Conservation (phyloP, 2,329 filamentous ascomycete species). For the Aspergillus sclerotialis region DNA sequence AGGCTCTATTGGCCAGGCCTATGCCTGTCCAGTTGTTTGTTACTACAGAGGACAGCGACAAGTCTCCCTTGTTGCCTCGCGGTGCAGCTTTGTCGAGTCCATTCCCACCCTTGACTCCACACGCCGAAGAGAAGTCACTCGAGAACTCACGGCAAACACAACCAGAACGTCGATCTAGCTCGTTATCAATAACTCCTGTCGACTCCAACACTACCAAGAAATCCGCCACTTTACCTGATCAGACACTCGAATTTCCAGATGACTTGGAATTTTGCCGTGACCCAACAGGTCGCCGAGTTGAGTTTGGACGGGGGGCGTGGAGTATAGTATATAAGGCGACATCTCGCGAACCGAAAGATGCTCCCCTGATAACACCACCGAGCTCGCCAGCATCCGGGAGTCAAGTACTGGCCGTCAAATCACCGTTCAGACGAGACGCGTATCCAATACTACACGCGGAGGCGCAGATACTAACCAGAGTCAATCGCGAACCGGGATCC, state of each 20-base stretch:
- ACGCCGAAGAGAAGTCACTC: not conserved
- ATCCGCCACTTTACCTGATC: conserved; percentile 2
- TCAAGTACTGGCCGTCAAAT: conserved; percentile 39
- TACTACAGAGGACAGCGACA: conserved; percentile 13
- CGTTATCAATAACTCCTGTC: conserved; percentile 5
- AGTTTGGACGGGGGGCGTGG: conserved; percentile 42
- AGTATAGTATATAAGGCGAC: conserved; percentile 41
- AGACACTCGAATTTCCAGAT: conserved; percentile 22
- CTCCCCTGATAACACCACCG: conserved; percentile 21
- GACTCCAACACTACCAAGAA: conserved; percentile 3
- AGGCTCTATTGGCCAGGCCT: not conserved
- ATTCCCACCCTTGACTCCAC: not conserved
- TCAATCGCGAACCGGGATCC: conserved; percentile 25
- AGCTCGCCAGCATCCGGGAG: conserved; percentile 27
- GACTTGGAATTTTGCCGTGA: conserved; percentile 27
- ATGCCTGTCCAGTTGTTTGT: conserved; percentile 14
- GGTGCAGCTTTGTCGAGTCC: not conserved
- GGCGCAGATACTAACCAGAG: conserved; percentile 34
- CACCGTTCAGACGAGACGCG: conserved; percentile 35
- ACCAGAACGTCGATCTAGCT: too few species aligned
- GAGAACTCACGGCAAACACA: not conserved
- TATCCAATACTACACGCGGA: conserved; percentile 35
- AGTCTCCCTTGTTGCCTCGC: conserved; percentile 5
- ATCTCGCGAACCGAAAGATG: conserved; percentile 10
- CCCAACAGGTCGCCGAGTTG: conserved; percentile 19